Evolutionary conservation across 2,329 filamentous ascomycete genomes (phyloP).

Genomic region (Apiospora pterosperma): DNA sequence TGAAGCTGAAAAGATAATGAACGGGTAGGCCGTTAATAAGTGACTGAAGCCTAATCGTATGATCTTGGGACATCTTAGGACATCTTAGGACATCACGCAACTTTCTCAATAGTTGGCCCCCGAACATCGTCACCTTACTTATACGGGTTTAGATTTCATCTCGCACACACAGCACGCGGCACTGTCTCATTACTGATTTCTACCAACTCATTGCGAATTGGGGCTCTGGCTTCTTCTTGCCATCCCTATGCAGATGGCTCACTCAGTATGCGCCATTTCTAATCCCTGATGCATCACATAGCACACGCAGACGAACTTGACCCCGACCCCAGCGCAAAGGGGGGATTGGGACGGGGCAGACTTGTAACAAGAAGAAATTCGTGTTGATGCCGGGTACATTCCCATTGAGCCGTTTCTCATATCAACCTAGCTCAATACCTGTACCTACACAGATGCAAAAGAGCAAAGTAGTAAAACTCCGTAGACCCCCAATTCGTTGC

Average conservation of each 20-base stretch:
- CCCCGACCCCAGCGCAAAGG: neutral
- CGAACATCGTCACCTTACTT: neutral
- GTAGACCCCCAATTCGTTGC: constrained; percentile 49
- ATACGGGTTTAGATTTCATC: neutral
- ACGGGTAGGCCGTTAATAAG: neutral
- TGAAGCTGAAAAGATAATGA: neutral
- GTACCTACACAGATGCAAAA: constrained; percentile 55
- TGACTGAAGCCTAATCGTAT: neutral
- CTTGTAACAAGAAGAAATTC: constrained; percentile 19
- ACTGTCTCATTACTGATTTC: neutral
- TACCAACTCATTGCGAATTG: neutral
- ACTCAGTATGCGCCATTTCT: neutral
- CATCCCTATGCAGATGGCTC: neutral
- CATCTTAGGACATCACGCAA: neutral
- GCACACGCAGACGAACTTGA: neutral
- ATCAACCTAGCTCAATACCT: constrained; percentile 26
- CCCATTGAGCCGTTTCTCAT: constrained; percentile 34
- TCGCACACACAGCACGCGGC: neutral
- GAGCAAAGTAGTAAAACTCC: constrained; percentile 57
- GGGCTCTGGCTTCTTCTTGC: neutral
- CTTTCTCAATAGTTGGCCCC: neutral
- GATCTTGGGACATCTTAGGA: neutral
- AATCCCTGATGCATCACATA: neutral
- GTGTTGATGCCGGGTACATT: constrained; percentile 31
- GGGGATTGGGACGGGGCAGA: neutral